Evolutionary conservation across 1,284 basidiomycete species (phyloP), one percentile per base, ranked within the genome.

Genomic region (Xerocomus nothofagi): DNA sequence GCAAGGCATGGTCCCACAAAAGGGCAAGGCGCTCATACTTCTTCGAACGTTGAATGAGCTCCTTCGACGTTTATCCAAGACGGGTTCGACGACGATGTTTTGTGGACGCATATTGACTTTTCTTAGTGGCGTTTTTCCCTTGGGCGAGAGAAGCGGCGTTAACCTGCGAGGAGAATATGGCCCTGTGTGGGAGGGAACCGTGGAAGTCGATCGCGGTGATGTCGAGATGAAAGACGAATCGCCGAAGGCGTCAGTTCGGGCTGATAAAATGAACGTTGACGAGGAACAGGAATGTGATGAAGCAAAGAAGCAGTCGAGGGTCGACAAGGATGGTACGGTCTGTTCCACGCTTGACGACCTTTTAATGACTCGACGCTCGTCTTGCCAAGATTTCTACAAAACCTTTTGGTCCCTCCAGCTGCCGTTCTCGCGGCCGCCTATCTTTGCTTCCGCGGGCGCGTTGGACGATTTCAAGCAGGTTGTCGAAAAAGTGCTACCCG

Each of bases 81-180:
- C 84, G 62, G 91, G 90, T 44, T 77, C 80, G 9, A 84, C 83
- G 31, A 91, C 91, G 3, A 82, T 88, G 58, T 91, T 96, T 65
- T 91, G 89, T 56, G 93, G 93, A 2, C 80, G 91, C 2, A 93
- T 96, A 61, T 74, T 94, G 60, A 89, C 88, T 2, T 91, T 94
- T 65, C 72, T 96, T 40, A 90, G 88, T 53, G 80, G 80, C 1
- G 90, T 93, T 1, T 95, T 94, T 62, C 90, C 91, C 4, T 70
- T 96, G 9, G 88, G 89, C 3, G 93, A 96, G 67, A 76, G 91
- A 40, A 93, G 91, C 65, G 92, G 93, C 31, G 92, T 96, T 39
- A 96, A 96, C 67, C 68, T 95, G 54, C 75, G 90, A 34, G 93
- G 93, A 49, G 90, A 92, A 71, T 86, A 87, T 69, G 81, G 91